These are phyloP conservation scores for Mucor velutinosus DNA, from an alignment of 371 early-diverging fungal species.

Conservation along the genomic window DNA sequence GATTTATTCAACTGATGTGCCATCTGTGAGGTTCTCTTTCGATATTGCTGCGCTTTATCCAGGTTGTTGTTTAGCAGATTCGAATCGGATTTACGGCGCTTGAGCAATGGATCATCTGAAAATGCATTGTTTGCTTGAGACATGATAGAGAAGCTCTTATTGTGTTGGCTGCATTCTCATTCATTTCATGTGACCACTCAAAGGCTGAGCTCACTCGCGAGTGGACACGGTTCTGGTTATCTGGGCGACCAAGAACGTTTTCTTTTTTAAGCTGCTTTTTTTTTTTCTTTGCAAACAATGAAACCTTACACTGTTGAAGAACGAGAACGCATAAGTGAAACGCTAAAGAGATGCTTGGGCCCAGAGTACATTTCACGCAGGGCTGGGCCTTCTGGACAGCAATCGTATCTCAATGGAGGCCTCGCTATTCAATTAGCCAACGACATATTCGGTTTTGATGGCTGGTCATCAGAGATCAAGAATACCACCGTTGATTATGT, in stretches of 20 bases:
- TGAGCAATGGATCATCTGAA: not conserved
- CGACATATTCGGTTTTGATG: slow-evolving; percentile 97
- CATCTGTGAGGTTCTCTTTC: slow-evolving; percentile 16
- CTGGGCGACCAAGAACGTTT: not conserved
- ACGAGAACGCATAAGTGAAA: not conserved
- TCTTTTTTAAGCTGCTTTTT: too few relatives aligned
- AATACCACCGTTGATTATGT: slow-evolving; percentile 82
- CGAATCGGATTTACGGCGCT: slow-evolving; percentile 16
- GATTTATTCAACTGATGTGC: slow-evolving; percentile 23
- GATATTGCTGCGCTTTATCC: not conserved
- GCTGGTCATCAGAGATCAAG: slow-evolving; percentile 91
- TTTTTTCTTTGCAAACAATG: not conserved
- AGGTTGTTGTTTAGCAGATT: slow-evolving; percentile 5
- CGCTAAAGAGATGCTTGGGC: slow-evolving; percentile 11
- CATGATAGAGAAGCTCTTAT: not conserved
- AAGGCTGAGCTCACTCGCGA: not conserved
- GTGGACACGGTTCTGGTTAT: not conserved
- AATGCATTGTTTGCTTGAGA: not conserved
- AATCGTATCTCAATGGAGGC: slow-evolving; percentile 94
- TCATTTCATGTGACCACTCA: not conserved
- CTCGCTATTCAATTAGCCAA: slow-evolving; percentile 92
- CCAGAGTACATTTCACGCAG: slow-evolving; percentile 23
- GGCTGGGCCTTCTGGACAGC: slow-evolving; percentile 35
- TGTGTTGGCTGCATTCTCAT: not conserved
- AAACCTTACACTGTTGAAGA: slow-evolving; percentile 6